Base-by-base conservation (phyloP, 495 filamentous ascomycete species). In the Aspergillus cavernicola region DNA sequence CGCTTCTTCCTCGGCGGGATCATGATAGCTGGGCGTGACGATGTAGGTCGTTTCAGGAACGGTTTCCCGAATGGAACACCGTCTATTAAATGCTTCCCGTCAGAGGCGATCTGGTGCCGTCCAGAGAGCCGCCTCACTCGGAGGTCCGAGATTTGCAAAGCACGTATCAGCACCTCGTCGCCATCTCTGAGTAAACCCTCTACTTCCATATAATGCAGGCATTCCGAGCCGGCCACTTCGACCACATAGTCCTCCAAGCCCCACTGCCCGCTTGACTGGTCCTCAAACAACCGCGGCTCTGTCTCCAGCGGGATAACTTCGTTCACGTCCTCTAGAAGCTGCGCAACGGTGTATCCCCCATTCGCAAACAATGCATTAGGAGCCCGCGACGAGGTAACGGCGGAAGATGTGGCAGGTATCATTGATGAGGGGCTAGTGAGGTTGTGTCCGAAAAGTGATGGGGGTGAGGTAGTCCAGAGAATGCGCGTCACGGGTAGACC, bases 181-280 rank as follows among this genome's bases (percentile, higher is more conserved):
- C 89, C 90, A 37, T 93, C 86, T 39, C 86, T 84, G 39, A 97
- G 74, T 20, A 95, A 69, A 10, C 74, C 78, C 3, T 76, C 75
- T 5, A 96, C 77, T 33, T 80, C 75, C 61, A 89, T 83, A 59
- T 89, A 98, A 76, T 98, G 93, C 44, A 97, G 66, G 62, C 88
- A 95, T 63, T 98, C 93, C 52, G 87, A 97, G 35, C 83, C 88
- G 3, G 71, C 75, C 4, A 97, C 76, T 65, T 95, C 87, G 24
- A 96, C 91, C 15, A 82, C 83, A 69, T 98, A 98, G 63, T 97
- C 89, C 61, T 98, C 93, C 22, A 97, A 62, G 1, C 92, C 93
- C 88, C 88, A 96, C 53, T 86, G 79, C 12, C 74, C 77, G 48
- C 71, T 70, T 24, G 52, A 60, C 26, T 74, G 69, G 9, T 63